These are phyloP conservation scores for Starmerella roubikii DNA, from an alignment of 805 yeast genomes.

Conservation along the genomic window DNA sequence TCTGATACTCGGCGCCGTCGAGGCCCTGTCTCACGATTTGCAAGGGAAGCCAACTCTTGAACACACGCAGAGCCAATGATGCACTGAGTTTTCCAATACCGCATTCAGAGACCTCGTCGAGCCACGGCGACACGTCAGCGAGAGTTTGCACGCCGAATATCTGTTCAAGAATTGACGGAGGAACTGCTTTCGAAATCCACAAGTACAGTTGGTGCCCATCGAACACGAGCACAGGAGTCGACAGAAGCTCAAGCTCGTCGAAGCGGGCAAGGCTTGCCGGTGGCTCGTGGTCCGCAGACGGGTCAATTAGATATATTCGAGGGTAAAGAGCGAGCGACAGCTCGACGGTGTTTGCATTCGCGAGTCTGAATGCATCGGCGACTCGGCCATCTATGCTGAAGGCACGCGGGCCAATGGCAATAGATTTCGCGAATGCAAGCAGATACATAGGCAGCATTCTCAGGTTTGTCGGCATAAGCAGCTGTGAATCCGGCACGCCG, in stretches of 20 bases:
- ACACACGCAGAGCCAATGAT: constrained; percentile 26
- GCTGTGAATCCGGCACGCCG: constrained; percentile 38
- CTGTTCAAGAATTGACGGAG: constrained; percentile 48
- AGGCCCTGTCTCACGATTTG: constrained; percentile 50
- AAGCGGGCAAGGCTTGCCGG: constrained; percentile 8
- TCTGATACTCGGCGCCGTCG: constrained; percentile 45
- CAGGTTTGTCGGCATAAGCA: constrained; percentile 71
- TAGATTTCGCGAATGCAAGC: constrained; percentile 55
- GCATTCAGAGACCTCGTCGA: constrained; percentile 42
- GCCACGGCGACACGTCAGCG: constrained; percentile 35
- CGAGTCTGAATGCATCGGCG: constrained; percentile 38
- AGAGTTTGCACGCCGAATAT: constrained; percentile 44
- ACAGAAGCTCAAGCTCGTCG: constrained; percentile 29
- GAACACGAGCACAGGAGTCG: constrained; percentile 64
- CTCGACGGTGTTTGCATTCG: constrained; percentile 40
- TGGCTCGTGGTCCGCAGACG: too few species aligned
- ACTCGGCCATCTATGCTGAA: constrained; percentile 49
- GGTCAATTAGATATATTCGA: constrained; percentile 30
- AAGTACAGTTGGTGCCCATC: constrained; percentile 34
- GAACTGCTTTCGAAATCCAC: constrained; percentile 28
- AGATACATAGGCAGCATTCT: constrained; percentile 55
- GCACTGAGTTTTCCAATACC: neutral
- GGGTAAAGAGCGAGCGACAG: constrained; percentile 66
- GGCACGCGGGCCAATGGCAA: constrained; percentile 41
- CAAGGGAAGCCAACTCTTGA: constrained; percentile 34